Evolutionary conservation across 1,139 yeast genomes (phyloP), one percentile per base, ranked within the genome.

Genomic region (Barnettozyma hawaiiensis): DNA sequence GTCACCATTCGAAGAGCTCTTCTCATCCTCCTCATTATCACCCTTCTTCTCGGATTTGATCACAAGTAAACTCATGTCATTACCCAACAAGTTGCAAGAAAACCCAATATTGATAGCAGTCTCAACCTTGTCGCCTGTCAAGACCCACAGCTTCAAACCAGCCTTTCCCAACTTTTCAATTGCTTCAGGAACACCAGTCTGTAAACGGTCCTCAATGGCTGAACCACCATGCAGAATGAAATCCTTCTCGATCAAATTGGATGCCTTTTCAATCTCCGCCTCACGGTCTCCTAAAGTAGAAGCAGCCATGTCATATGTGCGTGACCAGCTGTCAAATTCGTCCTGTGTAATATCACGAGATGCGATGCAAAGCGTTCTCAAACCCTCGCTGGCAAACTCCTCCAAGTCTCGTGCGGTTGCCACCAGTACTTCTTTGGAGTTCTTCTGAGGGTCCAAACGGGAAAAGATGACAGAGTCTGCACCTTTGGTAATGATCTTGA

Each of bases 81-180:
- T 86, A 49, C 85, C 87, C 49, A 92, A 71, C 51, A 92, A 69
- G 57, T 92, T 92, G 71, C 97, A 92, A 11, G 97, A 87, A 61
- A 87, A 92, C 5, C 98, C 98, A 69, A 92, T 92, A 60, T 92
- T 92, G 59, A 92, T 92, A 9, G 98, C 98, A 26, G 98, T 92
- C 66, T 92, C 98, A 39, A 92, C 94, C 66, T 90, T 85, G 65
- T 92, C 98, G 64, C 98, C 98, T 15, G 98, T 92, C 45, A 92
- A 72, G 31, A 92, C 97, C 98, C 98, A 92, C 43, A 92, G 70
- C 63, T 92, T 92, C 53, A 92, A 85, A 57, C 98, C 98, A 8
- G 97, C 97, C 53, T 81, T 76, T 11, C 84, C 86, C 45, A 92
- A 73, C 37, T 85, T 66, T 10, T 89, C 83, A 63, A 92, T 92